Conservation (phyloP, 139 green algal genomes). For the Chlorella sp. region DNA sequence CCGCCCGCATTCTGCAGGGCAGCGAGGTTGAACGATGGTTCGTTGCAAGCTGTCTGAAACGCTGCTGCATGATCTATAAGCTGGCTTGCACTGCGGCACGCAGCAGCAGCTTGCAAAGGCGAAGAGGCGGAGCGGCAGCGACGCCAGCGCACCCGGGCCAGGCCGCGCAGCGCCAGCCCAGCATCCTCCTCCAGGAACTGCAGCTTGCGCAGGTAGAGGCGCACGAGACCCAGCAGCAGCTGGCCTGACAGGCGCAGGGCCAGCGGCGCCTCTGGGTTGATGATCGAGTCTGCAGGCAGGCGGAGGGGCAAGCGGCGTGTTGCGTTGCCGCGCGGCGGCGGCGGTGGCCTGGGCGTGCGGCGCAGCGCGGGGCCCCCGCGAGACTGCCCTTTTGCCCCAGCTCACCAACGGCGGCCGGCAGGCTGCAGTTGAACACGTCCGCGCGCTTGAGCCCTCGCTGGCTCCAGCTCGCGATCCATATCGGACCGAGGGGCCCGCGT, state of each 20-base stretch:
- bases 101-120: not conserved
- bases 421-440: constrained; percentile 61
- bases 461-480: constrained; percentile 96
- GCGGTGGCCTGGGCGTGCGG: not conserved
- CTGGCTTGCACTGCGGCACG: not conserved
- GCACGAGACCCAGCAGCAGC: constrained; percentile 95
- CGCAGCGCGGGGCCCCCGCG: not conserved
- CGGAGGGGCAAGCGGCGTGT: not conserved
- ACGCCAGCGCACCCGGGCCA: constrained; percentile 33
- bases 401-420: constrained; percentile 40
- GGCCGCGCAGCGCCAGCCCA: constrained; percentile 77
- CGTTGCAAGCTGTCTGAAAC: not conserved
- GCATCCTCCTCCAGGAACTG: constrained; percentile 73
- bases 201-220: constrained; percentile 93
- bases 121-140: not conserved
- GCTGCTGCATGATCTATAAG: too few species aligned
- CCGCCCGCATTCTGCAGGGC: constrained; percentile 23
- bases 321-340: not conserved
- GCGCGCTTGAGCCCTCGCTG: constrained; percentile 87
- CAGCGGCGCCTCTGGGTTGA: constrained; percentile 93
- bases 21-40: not conserved
- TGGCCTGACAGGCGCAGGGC: constrained; percentile 95
- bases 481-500: constrained; percentile 91
- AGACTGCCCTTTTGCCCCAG: not conserved
- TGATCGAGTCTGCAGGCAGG: constrained; percentile 84